A percentile compares a stretch with the other conserved stretches of the same genome.
Evolutionary conservation across 176 grass and related monocot species (phyloP).

Genomic region (Lolium rigidum): DNA sequence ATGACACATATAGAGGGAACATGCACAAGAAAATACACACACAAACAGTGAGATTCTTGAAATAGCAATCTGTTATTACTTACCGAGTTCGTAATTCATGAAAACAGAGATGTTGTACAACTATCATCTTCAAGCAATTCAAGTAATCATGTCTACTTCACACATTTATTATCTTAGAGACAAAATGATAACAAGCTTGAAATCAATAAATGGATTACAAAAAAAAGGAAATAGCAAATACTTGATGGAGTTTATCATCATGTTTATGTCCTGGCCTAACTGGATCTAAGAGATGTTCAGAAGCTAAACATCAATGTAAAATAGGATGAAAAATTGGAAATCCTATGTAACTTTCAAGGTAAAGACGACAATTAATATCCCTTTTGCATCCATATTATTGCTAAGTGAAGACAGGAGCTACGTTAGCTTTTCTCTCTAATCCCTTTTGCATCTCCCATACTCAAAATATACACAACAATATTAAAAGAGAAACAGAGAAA

Average conservation of each 20-base stretch:
- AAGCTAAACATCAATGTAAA: background rate
- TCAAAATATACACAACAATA: background rate
- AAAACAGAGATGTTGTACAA: background rate
- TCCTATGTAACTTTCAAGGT: background rate
- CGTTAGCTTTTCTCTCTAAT: background rate
- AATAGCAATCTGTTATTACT: slow-evolving; percentile 18
- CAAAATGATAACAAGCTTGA: background rate
- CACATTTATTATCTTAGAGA: slow-evolving; percentile 23
- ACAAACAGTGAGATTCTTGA: slow-evolving; percentile 11
- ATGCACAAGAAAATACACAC: background rate
- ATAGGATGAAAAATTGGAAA: background rate
- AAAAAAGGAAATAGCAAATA: no score
- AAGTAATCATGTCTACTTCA: slow-evolving; percentile 20
- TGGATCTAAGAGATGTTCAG: background rate
- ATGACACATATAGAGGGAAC: background rate
- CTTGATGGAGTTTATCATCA: background rate
- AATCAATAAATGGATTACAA: no score
- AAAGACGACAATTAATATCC: background rate
- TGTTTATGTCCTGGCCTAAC: background rate
- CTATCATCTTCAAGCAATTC: slow-evolving; percentile 26
- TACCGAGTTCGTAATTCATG: background rate
- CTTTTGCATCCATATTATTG: no score
- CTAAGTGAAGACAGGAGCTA: background rate
- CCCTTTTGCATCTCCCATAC: background rate
- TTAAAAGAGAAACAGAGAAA: background rate